Evolutionary conservation across 2,329 filamentous ascomycete species (phyloP).

Genomic region (Ophioceras dolichostomum): DNA sequence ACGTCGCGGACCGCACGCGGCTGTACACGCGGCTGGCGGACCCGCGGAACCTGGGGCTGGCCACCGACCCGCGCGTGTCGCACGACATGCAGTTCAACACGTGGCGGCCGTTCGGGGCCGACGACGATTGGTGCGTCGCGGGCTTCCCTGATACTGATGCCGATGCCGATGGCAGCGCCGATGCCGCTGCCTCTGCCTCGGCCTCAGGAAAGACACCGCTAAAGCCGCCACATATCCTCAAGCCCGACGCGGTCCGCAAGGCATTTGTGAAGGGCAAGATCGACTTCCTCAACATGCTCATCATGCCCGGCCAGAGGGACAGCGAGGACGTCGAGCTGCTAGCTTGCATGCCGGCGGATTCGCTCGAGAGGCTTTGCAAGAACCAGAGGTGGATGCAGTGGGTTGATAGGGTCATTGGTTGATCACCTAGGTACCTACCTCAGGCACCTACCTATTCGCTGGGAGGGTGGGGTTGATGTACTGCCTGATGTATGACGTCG

Average conservation of each 20-base stretch:
- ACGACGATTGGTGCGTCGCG: conserved; percentile 22
- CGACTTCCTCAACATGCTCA: conserved; percentile 16
- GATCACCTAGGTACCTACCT: too few species aligned
- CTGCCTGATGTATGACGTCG: too few species aligned
- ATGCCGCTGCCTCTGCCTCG: not conserved
- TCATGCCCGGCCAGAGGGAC: conserved; percentile 14
- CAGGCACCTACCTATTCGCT: too few species aligned
- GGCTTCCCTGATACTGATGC: conserved; percentile 6
- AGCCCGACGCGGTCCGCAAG: conserved; percentile 17
- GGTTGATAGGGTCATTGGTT: conserved; percentile 12
- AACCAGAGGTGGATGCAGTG: conserved; percentile 15
- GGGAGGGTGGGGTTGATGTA: too few species aligned
- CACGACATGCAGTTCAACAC: conserved; percentile 29
- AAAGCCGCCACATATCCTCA: not conserved
- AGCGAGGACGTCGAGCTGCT: conserved; percentile 12
- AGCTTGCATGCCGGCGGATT: conserved; percentile 16
- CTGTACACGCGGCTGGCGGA: conserved; percentile 23
- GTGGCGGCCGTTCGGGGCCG: conserved; percentile 29
- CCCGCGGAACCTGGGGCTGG: conserved; percentile 25
- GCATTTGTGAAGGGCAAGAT: conserved; percentile 13
- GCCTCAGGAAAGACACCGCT: not conserved
- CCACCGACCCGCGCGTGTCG: conserved; percentile 25
- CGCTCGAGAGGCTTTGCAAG: conserved; percentile 15
- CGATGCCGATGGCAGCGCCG: too few species aligned
- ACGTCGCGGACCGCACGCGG: conserved; percentile 22